Evolutionary conservation across 345 rosid species (phyloP), one percentile per base, ranked within the genome.

Genomic region (Raphanus sativus): DNA sequence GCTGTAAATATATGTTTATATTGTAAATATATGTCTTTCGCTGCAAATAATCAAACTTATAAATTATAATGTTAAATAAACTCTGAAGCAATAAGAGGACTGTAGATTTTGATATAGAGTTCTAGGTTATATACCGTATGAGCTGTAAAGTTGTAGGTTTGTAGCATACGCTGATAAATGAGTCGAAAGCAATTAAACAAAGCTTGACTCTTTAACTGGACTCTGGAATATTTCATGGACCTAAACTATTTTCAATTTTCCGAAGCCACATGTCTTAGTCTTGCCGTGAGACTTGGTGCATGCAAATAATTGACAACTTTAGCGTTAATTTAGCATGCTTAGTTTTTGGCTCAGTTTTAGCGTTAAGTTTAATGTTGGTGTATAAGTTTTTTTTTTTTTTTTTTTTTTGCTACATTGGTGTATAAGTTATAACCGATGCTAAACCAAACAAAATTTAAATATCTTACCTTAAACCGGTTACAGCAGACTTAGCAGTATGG

Each of bases 221-320:
- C 28, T 55, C 12, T 55, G 28, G 26, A 21, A 55, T 21, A 21
- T 21, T 55, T 28, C 8, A 16, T 59, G 63, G 63, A 59, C 33
- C 63, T n/a, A 4, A 5, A 26, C 38, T 17, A 17, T 48, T 48
- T 48, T n/a, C 25, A 30, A 62, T n/a, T 30, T 62, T 9, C 6
- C 24, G 40, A 62, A 30, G 66, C 12, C 66, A 62, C 24, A 30
- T 58, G 12, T 4, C 10, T 34, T 62, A 6, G 34, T 62, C 66
- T 62, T 32, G 66, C 66, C 42, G 42, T 62, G 42, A 62, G 12
- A 62, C 42, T 15, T 62, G 66, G 42, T 62, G 42, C 42, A 32
- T 58, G 62, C 30, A 58, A 21, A 3, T 11, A 15, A 59, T 59
- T 25, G 33, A 48, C 55, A 48, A n/a, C 6, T 4, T 48, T 48